Percentiles rank a stretch among this genome's conserved stretches.
These are phyloP conservation scores for Epicoccum nigrum DNA, from an alignment of 2,329 filamentous ascomycete species.

Conservation along the genomic window DNA sequence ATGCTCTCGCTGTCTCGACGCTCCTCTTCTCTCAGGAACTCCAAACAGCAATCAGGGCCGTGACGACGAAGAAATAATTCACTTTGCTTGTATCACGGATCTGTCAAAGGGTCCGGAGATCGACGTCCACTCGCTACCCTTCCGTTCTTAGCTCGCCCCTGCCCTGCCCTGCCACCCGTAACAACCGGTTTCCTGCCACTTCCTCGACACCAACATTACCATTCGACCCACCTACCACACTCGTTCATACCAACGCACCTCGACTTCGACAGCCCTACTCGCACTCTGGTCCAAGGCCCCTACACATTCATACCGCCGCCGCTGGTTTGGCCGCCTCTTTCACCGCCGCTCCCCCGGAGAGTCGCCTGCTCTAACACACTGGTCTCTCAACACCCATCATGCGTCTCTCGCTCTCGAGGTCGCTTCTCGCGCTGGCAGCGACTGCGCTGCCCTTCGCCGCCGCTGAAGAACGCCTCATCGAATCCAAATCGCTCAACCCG, in stretches of 20 bases:
- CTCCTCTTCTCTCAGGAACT: conserved; percentile 34
- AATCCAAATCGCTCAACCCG: conserved; percentile 81
- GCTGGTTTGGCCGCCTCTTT: conserved; percentile 44
- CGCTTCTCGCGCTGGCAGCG: conserved; percentile 45
- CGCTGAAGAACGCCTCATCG: conserved; percentile 69
- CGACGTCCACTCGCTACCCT: conserved; percentile 16
- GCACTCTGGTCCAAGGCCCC: conserved; percentile 2
- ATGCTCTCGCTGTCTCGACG: conserved; percentile 24
- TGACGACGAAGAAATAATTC: conserved; percentile 26
- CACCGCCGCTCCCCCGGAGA: conserved; percentile 37
- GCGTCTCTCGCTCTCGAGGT: conserved; percentile 42
- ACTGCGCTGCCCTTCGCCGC: conserved; percentile 56
- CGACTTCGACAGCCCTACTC: conserved; percentile 16
- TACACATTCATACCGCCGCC: conserved; percentile 28
- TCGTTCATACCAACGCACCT: conserved; percentile 30
- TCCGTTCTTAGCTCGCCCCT: conserved; percentile 38
- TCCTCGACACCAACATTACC: conserved; percentile 29
- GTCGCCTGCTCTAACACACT: conserved; percentile 22
- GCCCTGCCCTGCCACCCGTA: conserved; percentile 34
- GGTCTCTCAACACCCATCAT: conserved; percentile 30
- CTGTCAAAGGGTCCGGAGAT: conserved; percentile 32
- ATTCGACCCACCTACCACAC: conserved; percentile 22
- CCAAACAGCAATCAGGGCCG: conserved; percentile 21
- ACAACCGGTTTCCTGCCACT: conserved; percentile 33
- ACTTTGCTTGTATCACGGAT: conserved; percentile 27